Evolutionary conservation across 306 rosid species (phyloP), one percentile per base, ranked within the genome.

Genomic region (Urtica urens): DNA sequence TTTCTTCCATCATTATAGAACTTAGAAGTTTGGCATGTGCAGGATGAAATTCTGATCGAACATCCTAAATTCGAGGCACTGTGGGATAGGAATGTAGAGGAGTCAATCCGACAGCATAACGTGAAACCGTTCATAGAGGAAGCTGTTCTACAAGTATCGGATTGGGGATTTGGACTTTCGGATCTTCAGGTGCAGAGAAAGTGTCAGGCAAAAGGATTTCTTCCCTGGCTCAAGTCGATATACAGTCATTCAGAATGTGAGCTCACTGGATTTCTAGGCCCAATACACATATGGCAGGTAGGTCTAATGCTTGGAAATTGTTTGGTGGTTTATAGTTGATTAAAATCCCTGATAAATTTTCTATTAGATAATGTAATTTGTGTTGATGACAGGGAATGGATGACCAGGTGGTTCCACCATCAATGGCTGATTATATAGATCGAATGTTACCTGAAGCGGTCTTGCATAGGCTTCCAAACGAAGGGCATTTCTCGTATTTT

Each of bases 241-340:
- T 81, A 79, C 66, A 61, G 82, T 63, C 82, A 79, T 41, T 79
- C 76, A 61, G 95, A 85, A 63, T 85, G 95, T 50, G 87, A 79
- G 42, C 53, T 79, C 53, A 75, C 71, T 13, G 99, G 99, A 60
- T 90, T 77, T 78, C 85, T 57, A 9, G 99, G 95, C 70, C 85
- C 63, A 7, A 75, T 80, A 56, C 93, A 85, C 73, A 54, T 90
- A 71, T 90, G 95, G 95, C 95, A 85, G 99, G 99, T 90, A 62
- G 55, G 78, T 46, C 56, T 5, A 43, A 38, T 38, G 42, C 42
- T 58, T 44, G 31, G 7, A 5, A 54, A 41, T 22, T 60, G 31
- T 41, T 35, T 26, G 16, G 10, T 38, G 20, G 1, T 28, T 23
- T 47, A 19, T 24, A 7, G 37, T 13, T 31, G 37, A 31, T 31